Evolutionary conservation across 345 rosid genomes (phyloP).

Genomic region (Rhodomyrtus tomentosa): DNA sequence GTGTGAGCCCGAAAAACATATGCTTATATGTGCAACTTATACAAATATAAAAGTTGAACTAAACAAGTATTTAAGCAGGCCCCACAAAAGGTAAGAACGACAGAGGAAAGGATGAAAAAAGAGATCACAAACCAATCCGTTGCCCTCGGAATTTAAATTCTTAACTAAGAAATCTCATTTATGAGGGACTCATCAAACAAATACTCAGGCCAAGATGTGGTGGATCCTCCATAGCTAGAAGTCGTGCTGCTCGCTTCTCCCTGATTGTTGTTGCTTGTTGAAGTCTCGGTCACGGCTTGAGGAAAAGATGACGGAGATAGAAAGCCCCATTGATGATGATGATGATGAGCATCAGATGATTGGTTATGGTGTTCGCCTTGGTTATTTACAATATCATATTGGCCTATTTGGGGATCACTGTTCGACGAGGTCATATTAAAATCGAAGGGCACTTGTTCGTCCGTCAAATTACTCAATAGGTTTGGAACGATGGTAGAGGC

Average conservation of each 20-base stretch:
- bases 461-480: neutral
- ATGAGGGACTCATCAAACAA: slow-evolving; percentile 1
- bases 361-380: neutral
- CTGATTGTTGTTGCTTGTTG: neutral
- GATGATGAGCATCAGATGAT: neutral
- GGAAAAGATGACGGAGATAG: neutral
- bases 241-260: slow-evolving; percentile 7
- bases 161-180: neutral
- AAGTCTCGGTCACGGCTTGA: neutral
- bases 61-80: neutral
- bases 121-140: neutral
- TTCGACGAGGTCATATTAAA: slow-evolving; percentile 8
- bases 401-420: neutral
- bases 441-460: slow-evolving; percentile 10
- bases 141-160: neutral
- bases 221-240: neutral
- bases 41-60: neutral
- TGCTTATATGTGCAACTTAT: neutral
- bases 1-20: neutral
- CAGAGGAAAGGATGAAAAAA: neutral
- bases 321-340: neutral
- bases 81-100: neutral
- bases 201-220: slow-evolving; percentile 2
- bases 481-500: neutral
- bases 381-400: neutral